Percentiles rank a stretch among this genome's conserved stretches.
phyloP scores from a whole-genome alignment of 495 filamentous ascomycete genomes.

The Thozetella sp. region DNA sequence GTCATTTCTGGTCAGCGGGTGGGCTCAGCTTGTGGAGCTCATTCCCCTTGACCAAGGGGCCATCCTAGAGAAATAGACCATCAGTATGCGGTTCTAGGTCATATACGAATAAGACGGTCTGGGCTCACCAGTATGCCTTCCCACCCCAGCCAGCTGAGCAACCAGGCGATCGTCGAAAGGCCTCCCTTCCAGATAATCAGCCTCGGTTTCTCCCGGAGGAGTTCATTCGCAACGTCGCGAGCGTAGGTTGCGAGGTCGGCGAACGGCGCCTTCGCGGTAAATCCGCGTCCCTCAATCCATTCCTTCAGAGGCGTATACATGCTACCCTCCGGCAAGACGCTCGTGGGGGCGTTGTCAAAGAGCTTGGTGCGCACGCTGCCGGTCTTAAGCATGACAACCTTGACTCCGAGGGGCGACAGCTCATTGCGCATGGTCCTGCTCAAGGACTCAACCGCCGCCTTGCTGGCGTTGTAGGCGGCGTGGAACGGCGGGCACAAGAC shows the following conservation, averaged over 20 bases:
- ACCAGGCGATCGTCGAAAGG: not conserved
- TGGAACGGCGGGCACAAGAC: conserved; percentile 41
- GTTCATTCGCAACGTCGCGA: not conserved
- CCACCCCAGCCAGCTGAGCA: not conserved
- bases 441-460: conserved; percentile 46
- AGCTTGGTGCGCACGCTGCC: conserved; percentile 16
- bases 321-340: conserved; percentile 16
- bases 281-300: conserved; percentile 14
- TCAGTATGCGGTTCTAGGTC: not conserved
- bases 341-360: conserved; percentile 10
- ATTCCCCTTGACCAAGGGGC: not conserved
- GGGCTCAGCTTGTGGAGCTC: too few species aligned
- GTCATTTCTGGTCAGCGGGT: too few species aligned
- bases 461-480: conserved; percentile 48
- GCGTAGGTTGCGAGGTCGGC: not conserved
- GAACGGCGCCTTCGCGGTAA: not conserved
- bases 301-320: conserved; percentile 17
- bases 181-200: not conserved
- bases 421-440: conserved; percentile 48
- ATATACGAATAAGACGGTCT: not conserved
- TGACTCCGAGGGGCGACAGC: conserved; percentile 47
- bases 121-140: not conserved
- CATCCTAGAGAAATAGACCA: not conserved
- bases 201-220: not conserved
- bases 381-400: conserved; percentile 21